Conservation (phyloP, 2,329 filamentous ascomycete species). For the Coniella vitis region DNA sequence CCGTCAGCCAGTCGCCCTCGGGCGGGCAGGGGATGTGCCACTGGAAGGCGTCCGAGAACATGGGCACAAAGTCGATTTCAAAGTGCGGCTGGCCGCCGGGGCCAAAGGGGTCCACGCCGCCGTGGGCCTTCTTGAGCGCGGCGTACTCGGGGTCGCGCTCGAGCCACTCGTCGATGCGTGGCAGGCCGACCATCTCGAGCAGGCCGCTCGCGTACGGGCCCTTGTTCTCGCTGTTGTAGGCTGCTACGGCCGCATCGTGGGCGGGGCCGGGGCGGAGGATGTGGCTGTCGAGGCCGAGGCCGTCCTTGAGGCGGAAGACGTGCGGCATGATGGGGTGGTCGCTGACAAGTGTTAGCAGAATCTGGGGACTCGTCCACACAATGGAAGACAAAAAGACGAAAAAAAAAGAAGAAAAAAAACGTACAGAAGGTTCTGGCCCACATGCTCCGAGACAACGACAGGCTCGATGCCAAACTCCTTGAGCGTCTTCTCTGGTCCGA, state of each 20-base stretch:
- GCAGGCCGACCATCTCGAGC: conserved; percentile 48
- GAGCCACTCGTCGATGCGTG: conserved; percentile 48
- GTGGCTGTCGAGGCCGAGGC: conserved; percentile 32
- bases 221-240: conserved; percentile 31
- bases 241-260: conserved; percentile 27
- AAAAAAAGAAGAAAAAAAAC: background rate
- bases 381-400: background rate
- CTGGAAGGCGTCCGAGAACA: conserved; percentile 46
- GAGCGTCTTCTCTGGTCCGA: conserved; percentile 50
- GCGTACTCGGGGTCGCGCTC: conserved; percentile 41
- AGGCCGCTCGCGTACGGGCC: conserved; percentile 35
- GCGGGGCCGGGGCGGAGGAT: conserved; percentile 31
- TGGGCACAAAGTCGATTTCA: conserved; percentile 54
- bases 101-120: conserved; percentile 45
- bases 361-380: too few relatives aligned
- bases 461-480: conserved; percentile 45
- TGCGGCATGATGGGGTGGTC: conserved; percentile 52
- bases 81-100: conserved; percentile 53
- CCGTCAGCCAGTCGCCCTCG: conserved; percentile 45
- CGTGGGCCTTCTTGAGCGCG: conserved; percentile 33
- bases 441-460: conserved; percentile 50
- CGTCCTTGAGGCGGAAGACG: conserved; percentile 38
- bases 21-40: conserved; percentile 37
- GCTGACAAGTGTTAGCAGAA: background rate
- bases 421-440: conserved; percentile 54